Percentiles rank a stretch among this genome's conserved stretches.
These are phyloP conservation scores for Boletus edulis DNA, from an alignment of 768 basidiomycete species.

Conservation along the genomic window DNA sequence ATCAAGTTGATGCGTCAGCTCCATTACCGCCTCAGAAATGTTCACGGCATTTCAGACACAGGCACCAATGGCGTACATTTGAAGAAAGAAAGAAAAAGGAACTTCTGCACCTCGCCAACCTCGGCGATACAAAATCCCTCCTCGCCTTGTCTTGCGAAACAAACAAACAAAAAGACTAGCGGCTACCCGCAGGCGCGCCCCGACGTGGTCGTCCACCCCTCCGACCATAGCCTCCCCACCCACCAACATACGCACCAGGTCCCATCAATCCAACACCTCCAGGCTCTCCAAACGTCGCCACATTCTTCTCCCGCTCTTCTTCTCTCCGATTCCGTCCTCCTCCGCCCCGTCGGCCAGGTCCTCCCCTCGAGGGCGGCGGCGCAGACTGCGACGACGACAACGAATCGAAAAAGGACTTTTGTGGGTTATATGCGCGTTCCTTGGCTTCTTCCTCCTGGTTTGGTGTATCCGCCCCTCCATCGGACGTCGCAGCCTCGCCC, in stretches of 20 bases:
- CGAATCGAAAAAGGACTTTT: slow-evolving; percentile 81
- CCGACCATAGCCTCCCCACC: slow-evolving; percentile 70
- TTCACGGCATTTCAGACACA: slow-evolving; percentile 4
- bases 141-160: not conserved
- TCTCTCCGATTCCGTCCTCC: slow-evolving; percentile 70
- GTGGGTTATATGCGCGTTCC: slow-evolving; percentile 65
- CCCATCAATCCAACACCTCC: slow-evolving; percentile 77
- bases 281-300: slow-evolving; percentile 85
- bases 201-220: slow-evolving; percentile 44
- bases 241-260: slow-evolving; percentile 75
- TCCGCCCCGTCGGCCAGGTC: slow-evolving; percentile 40
- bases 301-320: slow-evolving; percentile 81
- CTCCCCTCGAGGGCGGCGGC: slow-evolving; percentile 34
- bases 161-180: slow-evolving; percentile 13
- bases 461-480: slow-evolving; percentile 26
- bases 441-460: slow-evolving; percentile 38
- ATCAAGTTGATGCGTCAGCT: too few species aligned
- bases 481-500: slow-evolving; percentile 32
- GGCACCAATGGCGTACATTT: slow-evolving; percentile 13
- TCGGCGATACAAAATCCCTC: too few species aligned
- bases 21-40: not conserved
- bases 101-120: not conserved
- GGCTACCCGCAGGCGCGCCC: slow-evolving; percentile 18
- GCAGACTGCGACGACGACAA: slow-evolving; percentile 44
- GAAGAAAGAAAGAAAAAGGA: not conserved